A percentile compares a stretch with the other conserved stretches of the same genome.
These are phyloP conservation scores for Neltuma alba DNA, from an alignment of 306 rosid species.

Conservation along the genomic window DNA sequence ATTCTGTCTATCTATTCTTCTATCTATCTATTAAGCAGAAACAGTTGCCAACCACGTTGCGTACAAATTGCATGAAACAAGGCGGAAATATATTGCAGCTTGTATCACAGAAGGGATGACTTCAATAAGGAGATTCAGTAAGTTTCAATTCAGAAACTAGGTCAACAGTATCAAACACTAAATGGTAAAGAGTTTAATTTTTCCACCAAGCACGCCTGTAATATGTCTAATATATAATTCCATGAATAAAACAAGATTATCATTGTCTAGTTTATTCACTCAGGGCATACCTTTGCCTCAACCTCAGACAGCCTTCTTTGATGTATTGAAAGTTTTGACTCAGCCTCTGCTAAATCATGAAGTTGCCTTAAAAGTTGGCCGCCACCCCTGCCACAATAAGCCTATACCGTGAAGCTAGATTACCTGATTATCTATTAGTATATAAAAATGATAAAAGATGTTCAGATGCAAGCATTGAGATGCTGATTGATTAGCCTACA, in stretches of 20 bases:
- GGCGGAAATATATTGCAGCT: background rate
- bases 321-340: slow-evolving; percentile 63
- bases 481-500: slow-evolving; percentile 9
- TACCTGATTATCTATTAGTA: slow-evolving; percentile 25
- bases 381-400: slow-evolving; percentile 71
- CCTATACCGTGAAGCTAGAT: slow-evolving; percentile 23
- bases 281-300: slow-evolving; percentile 70
- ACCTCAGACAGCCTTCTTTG: slow-evolving; percentile 70
- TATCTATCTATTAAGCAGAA: slow-evolving; percentile 15
- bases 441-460: slow-evolving; percentile 24
- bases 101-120: background rate
- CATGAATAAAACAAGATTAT: background rate
- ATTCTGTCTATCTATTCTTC: too few species aligned
- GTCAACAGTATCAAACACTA: background rate
- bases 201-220: background rate
- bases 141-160: background rate
- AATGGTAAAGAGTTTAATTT: background rate
- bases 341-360: slow-evolving; percentile 80
- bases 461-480: too few species aligned
- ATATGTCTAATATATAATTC: background rate
- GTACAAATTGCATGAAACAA: background rate
- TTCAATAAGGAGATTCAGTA: background rate
- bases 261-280: background rate
- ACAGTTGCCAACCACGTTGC: background rate
- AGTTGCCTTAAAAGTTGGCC: slow-evolving; percentile 86